These are phyloP conservation scores for Helicostylum pulchrum DNA, from an alignment of 192 early-diverging fungal genomes.

Conservation along the genomic window DNA sequence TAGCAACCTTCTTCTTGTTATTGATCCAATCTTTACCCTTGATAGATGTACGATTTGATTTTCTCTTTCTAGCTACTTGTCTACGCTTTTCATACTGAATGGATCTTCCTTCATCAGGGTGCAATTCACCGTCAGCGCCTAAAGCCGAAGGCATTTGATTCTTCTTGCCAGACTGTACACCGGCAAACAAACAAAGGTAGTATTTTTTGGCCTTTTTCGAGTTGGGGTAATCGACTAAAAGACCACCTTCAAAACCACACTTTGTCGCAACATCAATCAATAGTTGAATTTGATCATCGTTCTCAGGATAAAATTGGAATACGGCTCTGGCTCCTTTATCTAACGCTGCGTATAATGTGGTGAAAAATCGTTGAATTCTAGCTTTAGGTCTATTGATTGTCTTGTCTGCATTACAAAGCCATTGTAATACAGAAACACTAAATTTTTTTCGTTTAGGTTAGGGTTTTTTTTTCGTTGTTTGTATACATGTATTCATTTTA, in stretches of 20 bases:
- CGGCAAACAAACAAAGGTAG: constrained; percentile 95
- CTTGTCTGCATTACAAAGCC: constrained; percentile 98
- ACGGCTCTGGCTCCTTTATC: constrained; percentile 87
- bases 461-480: background rate
- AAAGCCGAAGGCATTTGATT: constrained; percentile 63
- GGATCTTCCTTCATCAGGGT: constrained; percentile 34
- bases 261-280: constrained; percentile 84
- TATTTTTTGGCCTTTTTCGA: constrained; percentile 96
- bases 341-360: constrained; percentile 87
- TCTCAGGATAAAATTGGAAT: constrained; percentile 99
- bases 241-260: constrained; percentile 93
- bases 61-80: constrained; percentile 33
- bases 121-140: constrained; percentile 53
- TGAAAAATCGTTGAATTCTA: constrained; percentile 86
- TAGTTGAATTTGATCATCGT: constrained; percentile 90
- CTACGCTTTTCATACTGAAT: constrained; percentile 46
- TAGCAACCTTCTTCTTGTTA: constrained; percentile 85
- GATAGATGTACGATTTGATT: constrained; percentile 50
- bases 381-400: constrained; percentile 79
- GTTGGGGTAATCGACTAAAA: constrained; percentile 96
- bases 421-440: constrained; percentile 94
- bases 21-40: constrained; percentile 90
- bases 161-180: constrained; percentile 57
- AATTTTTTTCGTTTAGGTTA: background rate
- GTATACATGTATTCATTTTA: background rate